A percentile compares a stretch with the other conserved stretches of the same genome.
Conservation (phyloP, 2,329 filamentous ascomycete species). For the Colletotrichum sp. region DNA sequence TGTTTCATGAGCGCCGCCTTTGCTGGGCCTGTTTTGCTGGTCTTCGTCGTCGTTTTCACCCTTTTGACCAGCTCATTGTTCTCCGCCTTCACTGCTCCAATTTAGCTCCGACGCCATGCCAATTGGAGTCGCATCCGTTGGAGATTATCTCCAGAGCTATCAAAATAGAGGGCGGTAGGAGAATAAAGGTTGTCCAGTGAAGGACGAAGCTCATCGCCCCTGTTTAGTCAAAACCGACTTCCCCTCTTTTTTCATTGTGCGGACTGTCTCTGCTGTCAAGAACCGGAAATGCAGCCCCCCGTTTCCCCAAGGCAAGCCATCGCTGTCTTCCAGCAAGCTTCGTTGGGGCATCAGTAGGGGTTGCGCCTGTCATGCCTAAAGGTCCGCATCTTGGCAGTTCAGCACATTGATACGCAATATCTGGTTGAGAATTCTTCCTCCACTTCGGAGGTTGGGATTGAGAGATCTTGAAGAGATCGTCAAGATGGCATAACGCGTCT, state of each 20-base stretch:
- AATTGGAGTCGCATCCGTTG: neutral
- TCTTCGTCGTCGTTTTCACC: neutral
- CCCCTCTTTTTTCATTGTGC: neutral
- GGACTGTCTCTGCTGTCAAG: neutral
- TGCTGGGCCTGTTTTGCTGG: neutral
- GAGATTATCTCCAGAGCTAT: neutral
- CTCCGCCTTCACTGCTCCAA: neutral
- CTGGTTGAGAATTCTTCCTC: neutral
- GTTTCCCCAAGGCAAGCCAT: constrained; percentile 6
- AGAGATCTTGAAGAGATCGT: neutral
- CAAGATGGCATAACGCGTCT: neutral
- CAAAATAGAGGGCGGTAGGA: neutral
- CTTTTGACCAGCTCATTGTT: neutral
- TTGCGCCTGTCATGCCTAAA: neutral
- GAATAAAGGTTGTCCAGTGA: neutral
- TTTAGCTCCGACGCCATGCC: neutral
- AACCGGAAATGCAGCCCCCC: neutral
- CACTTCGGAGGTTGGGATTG: neutral
- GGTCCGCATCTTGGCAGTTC: neutral
- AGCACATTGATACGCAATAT: neutral
- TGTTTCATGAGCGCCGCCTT: constrained; percentile 13
- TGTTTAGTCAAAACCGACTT: neutral
- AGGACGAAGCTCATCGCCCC: neutral
- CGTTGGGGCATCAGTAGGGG: neutral
- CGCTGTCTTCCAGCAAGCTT: neutral